phyloP scores from a whole-genome alignment of 2,329 filamentous ascomycete species.

The Fusarium sororula region DNA sequence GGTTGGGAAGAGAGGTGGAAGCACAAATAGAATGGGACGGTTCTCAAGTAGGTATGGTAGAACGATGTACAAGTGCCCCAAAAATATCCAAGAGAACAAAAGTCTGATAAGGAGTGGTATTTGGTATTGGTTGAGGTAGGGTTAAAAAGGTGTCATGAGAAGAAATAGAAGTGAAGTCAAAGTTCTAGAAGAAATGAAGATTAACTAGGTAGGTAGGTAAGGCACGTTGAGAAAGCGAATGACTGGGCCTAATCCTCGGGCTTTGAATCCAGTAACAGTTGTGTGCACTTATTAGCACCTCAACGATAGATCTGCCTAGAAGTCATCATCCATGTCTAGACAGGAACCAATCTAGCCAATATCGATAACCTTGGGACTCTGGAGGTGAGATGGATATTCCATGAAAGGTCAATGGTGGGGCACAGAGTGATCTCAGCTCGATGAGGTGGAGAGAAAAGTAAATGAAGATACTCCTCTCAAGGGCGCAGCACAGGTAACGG shows the following conservation, averaged over 20 bases:
- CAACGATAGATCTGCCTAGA: constrained; percentile 9
- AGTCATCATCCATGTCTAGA: constrained; percentile 6
- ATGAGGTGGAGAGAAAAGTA: constrained; percentile 28
- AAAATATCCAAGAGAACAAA: constrained; percentile 17
- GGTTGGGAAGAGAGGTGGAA: constrained; percentile 4
- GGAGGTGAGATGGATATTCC: not conserved
- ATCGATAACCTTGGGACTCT: constrained; percentile 12
- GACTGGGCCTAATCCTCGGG: not conserved
- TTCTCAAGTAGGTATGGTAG: constrained; percentile 1
- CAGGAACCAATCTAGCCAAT: constrained; percentile 13
- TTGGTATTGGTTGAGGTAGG: constrained; percentile 4
- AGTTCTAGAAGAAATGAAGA: not conserved
- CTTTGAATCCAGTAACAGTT: not conserved
- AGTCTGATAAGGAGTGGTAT: constrained; percentile 8
- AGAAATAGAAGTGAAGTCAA: not conserved
- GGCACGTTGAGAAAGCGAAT: not conserved
- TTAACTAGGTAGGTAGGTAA: not conserved
- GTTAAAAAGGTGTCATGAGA: constrained; percentile 15
- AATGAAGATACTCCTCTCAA: constrained; percentile 27
- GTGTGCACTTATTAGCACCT: constrained; percentile 1
- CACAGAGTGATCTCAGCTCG: constrained; percentile 28
- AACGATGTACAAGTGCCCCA: constrained; percentile 1
- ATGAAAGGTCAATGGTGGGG: constrained; percentile 21
- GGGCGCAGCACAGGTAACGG: constrained; percentile 6
- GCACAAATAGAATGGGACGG: constrained; percentile 21